Base-by-base conservation (phyloP, 2,329 filamentous ascomycete species). In the Fusarium succisae region DNA sequence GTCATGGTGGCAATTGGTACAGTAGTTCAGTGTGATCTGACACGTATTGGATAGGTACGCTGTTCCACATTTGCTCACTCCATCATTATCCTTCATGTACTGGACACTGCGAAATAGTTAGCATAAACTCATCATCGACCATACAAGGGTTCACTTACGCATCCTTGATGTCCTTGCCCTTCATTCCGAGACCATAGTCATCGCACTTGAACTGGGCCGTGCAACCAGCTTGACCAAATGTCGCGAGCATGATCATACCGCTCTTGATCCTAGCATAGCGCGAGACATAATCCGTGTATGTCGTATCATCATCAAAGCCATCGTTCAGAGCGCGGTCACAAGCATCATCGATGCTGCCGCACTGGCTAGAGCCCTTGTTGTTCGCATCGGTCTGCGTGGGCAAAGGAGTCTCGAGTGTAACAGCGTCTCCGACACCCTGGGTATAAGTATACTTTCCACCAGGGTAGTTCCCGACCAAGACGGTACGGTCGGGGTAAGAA, bases 131-230 rank as follows among this genome's bases (percentile, higher is more conserved):
- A 37, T 35, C 20, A 14, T n/a, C 37, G 17, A 12, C 13, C 14
- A 17, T 8, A 2, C 8, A 4, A 11, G 13, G 24, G 10, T 10
- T 8, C 28, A 62, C 62, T 50, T 65, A 74, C 58, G 69, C 69
- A 53, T 74, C 60, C 43, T 74, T 75, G 35, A 75, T 75, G 11
- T 67, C 64, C 18, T 30, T 47, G 28, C 69, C 73, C 47, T 48
- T 74, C 71, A 74, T 74, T 12, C 73, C 71, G 24, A 57, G 48
- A 8, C 68, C 68, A 20, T 66, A 75, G 18, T 75, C 71, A 20
- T 72, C 56, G 20, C 73, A 74, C 12, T 65, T 55, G 22, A 37
- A 67, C 41, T 75, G 53, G 6, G 43, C 71, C 8, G 56, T 63
- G 43, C 73, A 75, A 2, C 73, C 73, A 24, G 73, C 72, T 20